Evolutionary conservation across 768 basidiomycete species (phyloP), one percentile per base, ranked within the genome.

Genomic region (Phylloporus sp.): DNA sequence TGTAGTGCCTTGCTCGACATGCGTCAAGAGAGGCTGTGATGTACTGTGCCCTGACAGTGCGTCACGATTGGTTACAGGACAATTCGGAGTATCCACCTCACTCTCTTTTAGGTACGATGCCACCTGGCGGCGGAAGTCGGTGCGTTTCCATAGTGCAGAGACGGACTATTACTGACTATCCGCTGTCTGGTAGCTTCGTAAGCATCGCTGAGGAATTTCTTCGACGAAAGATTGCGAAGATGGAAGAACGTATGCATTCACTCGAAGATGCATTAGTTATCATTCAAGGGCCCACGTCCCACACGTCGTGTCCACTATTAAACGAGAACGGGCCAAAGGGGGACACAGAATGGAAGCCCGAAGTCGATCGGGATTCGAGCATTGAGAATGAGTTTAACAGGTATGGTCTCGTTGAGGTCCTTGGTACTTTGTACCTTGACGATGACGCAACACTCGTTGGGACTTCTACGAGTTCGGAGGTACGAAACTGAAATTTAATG

Each of bases 191-290:
- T 52, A 80, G 79, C 41, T 80, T 81, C 54, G 79, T 81, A 10
- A 58, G 76, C 13, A 76, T 75, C 2, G 80, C 79, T 9, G 77
- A 78, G 29, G 79, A 78, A 50, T 79, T 78, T 59, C 72, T 81
- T 27, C 74, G 72, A n/a, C 67, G 70, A 43, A 78, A 77, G 63
- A 64, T 78, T 41, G 55, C 61, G 15, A 72, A 67, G 47, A 65
- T 81, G 64, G 76, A 80, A 53, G 73, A 75, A 8, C 72, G 80
- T 1, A 79, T 80, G 73, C 76, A 71, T 54, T 73, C 74, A 3
- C 68, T 82, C 20, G 80, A 84, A 61, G 79, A 80, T 57, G 80
- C 79, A 16, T 60, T 82, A 18, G 75, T 75, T 22, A 78, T 79
- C 27, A 61, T 76, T 20, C 73, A 80, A 45, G 58, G 69, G 23